A percentile compares a stretch with the other conserved stretches of the same genome.
These are phyloP conservation scores for Calvatia gigantea DNA, from an alignment of 768 basidiomycete species.

Conservation along the genomic window DNA sequence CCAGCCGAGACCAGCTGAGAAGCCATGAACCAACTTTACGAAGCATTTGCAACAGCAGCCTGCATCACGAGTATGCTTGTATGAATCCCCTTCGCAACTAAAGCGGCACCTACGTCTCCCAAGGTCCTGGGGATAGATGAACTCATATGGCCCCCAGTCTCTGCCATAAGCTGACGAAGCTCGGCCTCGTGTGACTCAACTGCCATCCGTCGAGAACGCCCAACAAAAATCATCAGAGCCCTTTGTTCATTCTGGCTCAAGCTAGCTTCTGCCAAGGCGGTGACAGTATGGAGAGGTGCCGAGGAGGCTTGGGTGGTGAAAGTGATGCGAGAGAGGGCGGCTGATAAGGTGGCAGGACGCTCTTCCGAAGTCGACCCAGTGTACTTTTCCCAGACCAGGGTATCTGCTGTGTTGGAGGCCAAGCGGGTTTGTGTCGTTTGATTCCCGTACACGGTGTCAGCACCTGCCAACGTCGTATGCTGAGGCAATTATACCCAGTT, in stretches of 20 bases:
- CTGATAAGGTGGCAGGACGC: neutral
- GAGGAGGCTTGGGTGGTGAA: conserved; percentile 52
- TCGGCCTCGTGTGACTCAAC: conserved; percentile 59
- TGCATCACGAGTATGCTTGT: conserved; percentile 58
- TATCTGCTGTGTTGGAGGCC: conserved; percentile 81
- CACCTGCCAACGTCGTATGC: conserved; percentile 42
- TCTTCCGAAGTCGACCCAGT: conserved; percentile 22
- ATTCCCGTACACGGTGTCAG: conserved; percentile 73
- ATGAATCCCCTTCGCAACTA: conserved; percentile 50
- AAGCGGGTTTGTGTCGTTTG: conserved; percentile 62
- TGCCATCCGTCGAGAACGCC: conserved; percentile 72
- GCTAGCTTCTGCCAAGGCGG: conserved; percentile 37
- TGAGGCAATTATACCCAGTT: neutral
- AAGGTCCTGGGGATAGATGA: conserved; percentile 66
- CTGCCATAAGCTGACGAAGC: conserved; percentile 43
- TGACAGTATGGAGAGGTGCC: conserved; percentile 53
- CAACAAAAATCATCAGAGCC: conserved; percentile 60
- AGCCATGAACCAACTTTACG: neutral
- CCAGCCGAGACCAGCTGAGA: no score
- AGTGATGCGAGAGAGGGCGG: conserved; percentile 58
- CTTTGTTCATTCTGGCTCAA: conserved; percentile 28
- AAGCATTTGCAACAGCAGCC: conserved; percentile 24
- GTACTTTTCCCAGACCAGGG: conserved; percentile 69
- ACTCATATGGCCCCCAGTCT: conserved; percentile 38
- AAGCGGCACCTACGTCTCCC: conserved; percentile 70